phyloP scores from a whole-genome alignment of 768 basidiomycete species.

The Pleurotus djamor region DNA sequence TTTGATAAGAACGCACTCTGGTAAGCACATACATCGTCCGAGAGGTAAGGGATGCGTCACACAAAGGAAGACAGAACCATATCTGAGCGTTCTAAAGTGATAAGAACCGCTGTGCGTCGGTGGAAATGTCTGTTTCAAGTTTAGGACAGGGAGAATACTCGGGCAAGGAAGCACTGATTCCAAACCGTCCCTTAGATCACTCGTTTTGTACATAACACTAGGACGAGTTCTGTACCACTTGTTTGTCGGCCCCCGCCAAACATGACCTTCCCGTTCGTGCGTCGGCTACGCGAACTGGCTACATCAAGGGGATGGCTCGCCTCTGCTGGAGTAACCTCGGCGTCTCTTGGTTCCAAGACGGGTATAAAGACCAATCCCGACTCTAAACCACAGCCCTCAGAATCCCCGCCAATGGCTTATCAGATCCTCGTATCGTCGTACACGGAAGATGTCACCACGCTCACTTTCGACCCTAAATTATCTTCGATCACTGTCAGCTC shows the following conservation, averaged over 20 bases:
- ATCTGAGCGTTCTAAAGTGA: too few relatives aligned
- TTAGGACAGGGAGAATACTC: background rate
- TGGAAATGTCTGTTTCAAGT: too few relatives aligned
- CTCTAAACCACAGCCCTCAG: background rate
- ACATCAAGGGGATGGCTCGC: background rate
- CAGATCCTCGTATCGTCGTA: conserved; percentile 66
- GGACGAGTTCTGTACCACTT: background rate
- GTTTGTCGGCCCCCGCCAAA: too few relatives aligned
- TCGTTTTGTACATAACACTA: background rate
- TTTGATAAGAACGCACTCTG: too few relatives aligned
- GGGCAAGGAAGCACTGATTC: background rate
- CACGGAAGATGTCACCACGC: conserved; percentile 58
- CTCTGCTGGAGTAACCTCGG: conserved; percentile 5
- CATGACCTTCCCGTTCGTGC: background rate
- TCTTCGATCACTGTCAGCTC: conserved; percentile 44
- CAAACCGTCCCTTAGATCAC: background rate
- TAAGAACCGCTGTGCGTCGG: too few relatives aligned
- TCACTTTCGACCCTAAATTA: conserved; percentile 56
- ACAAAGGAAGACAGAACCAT: too few relatives aligned
- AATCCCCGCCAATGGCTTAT: conserved; percentile 24
- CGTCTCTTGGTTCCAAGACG: background rate
- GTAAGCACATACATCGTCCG: too few relatives aligned
- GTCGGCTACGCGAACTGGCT: background rate
- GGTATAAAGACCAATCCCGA: background rate
- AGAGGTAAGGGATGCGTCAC: too few relatives aligned